These are phyloP conservation scores for Schizothecium vesticola DNA, from an alignment of 495 filamentous ascomycete genomes.

Conservation along the genomic window DNA sequence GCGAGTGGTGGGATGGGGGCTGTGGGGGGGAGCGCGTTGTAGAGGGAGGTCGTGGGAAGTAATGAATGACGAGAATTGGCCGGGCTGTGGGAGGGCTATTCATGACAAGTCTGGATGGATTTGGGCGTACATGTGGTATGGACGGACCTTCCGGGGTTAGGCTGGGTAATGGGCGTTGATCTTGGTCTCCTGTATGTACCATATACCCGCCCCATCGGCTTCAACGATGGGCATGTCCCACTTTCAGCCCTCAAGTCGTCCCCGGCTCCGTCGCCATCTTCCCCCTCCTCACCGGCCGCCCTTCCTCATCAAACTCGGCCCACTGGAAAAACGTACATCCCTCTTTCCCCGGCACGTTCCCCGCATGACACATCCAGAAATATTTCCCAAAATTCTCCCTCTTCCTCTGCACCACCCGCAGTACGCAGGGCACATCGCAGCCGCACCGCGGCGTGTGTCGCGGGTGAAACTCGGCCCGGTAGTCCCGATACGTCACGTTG, in stretches of 20 bases:
- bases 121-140: not conserved
- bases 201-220: not conserved
- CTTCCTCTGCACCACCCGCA: conserved; percentile 74
- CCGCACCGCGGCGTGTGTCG: conserved; percentile 56
- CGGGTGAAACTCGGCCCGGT: conserved; percentile 69
- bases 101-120: not conserved
- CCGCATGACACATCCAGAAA: conserved; percentile 91
- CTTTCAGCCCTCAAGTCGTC: not conserved
- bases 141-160: not conserved
- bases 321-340: conserved; percentile 81
- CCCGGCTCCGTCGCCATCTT: not conserved
- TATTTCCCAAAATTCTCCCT: conserved; percentile 71
- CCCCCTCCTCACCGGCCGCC: conserved; percentile 48
- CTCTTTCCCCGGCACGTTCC: conserved; percentile 68
- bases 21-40: not conserved
- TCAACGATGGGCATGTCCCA: not conserved
- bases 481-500: conserved; percentile 92
- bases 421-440: conserved; percentile 64
- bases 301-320: conserved; percentile 85
- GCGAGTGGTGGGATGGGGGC: conserved; percentile 2
- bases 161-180: not conserved
- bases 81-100: not conserved
- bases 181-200: not conserved
- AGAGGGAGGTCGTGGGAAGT: not conserved
- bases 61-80: not conserved